These are phyloP conservation scores for Talaromyces albobiverticillius DNA, from an alignment of 2,329 filamentous ascomycete species.

Conservation along the genomic window DNA sequence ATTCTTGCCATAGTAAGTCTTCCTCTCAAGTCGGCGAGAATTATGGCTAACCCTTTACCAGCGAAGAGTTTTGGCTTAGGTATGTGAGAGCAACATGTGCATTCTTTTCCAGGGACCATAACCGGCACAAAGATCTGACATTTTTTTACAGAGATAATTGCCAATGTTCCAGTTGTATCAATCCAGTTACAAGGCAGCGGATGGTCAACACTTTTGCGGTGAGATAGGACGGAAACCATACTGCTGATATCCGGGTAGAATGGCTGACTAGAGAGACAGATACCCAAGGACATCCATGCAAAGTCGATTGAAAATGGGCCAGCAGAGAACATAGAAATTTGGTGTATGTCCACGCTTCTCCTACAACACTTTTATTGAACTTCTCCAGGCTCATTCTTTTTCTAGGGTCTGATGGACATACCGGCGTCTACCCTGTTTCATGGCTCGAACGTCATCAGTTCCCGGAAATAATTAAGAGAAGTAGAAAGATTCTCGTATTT, in stretches of 20 bases:
- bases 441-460: constrained; percentile 55
- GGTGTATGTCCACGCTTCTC: constrained; percentile 44
- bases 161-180: constrained; percentile 64
- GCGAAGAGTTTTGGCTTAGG: constrained; percentile 14
- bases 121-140: constrained; percentile 1
- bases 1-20: constrained; percentile 7
- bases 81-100: neutral
- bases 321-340: constrained; percentile 43
- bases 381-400: constrained; percentile 3
- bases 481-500: constrained; percentile 13
- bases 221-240: constrained; percentile 22
- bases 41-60: neutral
- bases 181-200: constrained; percentile 68
- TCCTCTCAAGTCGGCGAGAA: neutral
- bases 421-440: constrained; percentile 63
- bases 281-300: constrained; percentile 44
- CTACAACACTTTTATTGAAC: neutral
- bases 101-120: neutral
- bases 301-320: constrained; percentile 29
- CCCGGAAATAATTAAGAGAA: constrained; percentile 25
- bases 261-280: constrained; percentile 34
- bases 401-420: constrained; percentile 67
- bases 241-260: constrained; percentile 2
- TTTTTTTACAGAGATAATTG: constrained; percentile 63
- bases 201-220: constrained; percentile 67